Evolutionary conservation across 202 grass and related monocot genomes (phyloP), one percentile per base, ranked within the genome.

Genomic region (Digitaria exilis): DNA sequence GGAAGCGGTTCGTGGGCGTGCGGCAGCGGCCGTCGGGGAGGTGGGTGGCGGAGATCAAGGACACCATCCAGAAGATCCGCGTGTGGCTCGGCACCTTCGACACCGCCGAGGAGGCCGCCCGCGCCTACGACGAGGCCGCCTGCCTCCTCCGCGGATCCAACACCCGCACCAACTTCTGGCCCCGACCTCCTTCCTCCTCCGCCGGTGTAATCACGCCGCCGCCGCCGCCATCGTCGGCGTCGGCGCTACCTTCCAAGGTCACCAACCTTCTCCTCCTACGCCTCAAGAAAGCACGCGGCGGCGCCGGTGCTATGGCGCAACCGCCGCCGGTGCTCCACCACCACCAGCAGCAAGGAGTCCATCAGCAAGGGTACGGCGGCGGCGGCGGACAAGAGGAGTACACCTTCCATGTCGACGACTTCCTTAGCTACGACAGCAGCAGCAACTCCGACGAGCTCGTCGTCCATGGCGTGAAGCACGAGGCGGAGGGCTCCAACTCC

Each of bases 41-140:
- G 80, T 97, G 94, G 92, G 92, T 97, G 73, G 92, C 92, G 43
- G 92, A 97, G 87, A 97, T 97, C 81, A 97, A 94, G 82, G 95
- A 97, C 61, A 97, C 95, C 28, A 94, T 89, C 26, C 90, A 94
- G 51, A 97, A 97, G 84, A 97, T 97, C 35, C 90, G 90, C 0
- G 87, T 87, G 39, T 92, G 90, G 90, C 86, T 92, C 5, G 86
- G 90, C 69, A 91, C 90, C 60, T 91, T 91, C 82, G 60, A 75
- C 67, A 88, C 79, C 5, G 48, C 71, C 10, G 71, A 73, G 48
- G 71, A 73, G 12, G 48, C 49, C 48, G 28, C 48, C 7, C 70
- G 48, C 29, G 71, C 71, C 48, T 73, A 73, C 71, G 71, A 73
- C 46, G 48, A 73, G 71, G 71, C 71, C 29, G 70, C 70, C 2